Conservation (phyloP, 768 basidiomycete species). For the Suillus occidentalis region DNA sequence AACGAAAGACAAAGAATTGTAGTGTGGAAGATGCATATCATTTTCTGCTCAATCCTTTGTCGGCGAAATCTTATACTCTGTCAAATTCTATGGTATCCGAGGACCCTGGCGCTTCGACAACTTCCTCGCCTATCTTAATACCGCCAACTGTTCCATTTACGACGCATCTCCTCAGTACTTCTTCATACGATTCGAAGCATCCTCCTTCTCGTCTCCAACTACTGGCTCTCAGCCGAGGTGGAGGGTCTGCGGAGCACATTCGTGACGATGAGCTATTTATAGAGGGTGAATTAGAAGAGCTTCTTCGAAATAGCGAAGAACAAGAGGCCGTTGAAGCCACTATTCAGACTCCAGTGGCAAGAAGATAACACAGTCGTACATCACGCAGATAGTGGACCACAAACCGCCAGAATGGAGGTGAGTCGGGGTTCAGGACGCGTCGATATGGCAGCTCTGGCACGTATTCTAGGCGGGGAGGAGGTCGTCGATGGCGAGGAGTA, state of each 20-base stretch:
- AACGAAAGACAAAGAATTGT: constrained; percentile 29
- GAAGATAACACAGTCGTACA: constrained; percentile 17
- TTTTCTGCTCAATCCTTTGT: constrained; percentile 62
- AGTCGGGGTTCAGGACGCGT: constrained; percentile 42
- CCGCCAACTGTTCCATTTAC: constrained; percentile 53
- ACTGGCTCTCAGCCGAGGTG: constrained; percentile 58
- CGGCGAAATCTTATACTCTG: not conserved
- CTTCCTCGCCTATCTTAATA: constrained; percentile 22
- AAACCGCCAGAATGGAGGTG: constrained; percentile 12
- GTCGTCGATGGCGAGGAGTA: constrained; percentile 29
- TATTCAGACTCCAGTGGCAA: constrained; percentile 40
- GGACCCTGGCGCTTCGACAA: not conserved
- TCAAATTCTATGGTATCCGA: constrained; percentile 3
- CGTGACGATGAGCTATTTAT: constrained; percentile 72
- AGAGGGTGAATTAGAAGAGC: constrained; percentile 63
- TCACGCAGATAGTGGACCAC: constrained; percentile 20
- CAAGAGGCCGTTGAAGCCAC: constrained; percentile 39
- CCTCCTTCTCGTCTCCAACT: constrained; percentile 67
- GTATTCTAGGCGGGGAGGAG: constrained; percentile 42
- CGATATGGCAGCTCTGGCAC: constrained; percentile 56
- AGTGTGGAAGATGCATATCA: constrained; percentile 48
- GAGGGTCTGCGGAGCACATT: constrained; percentile 48
- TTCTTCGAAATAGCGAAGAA: constrained; percentile 57
- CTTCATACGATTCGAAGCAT: constrained; percentile 18
- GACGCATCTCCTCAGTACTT: constrained; percentile 38